Conservation (phyloP, 345 rosid genomes). For the Gossypium turneri region DNA sequence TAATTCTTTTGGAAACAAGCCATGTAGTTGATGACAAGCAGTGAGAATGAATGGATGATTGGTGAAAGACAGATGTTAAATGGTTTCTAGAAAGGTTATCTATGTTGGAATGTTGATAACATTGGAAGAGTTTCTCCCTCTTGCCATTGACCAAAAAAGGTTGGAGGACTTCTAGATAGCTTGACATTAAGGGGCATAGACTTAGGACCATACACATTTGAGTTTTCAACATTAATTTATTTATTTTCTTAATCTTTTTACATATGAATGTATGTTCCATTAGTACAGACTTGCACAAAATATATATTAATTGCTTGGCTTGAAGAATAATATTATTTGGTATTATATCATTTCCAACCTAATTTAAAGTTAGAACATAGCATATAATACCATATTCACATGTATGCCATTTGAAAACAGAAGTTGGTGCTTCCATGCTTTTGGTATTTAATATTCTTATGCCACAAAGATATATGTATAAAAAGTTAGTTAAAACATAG, state of each 20-base stretch:
- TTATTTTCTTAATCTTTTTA: not conserved
- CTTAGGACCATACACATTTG: not conserved
- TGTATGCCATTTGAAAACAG: not conserved
- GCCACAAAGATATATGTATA: no score
- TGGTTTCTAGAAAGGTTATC: not conserved
- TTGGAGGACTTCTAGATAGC: not conserved
- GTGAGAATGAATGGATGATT: no score
- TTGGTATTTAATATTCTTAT: no score
- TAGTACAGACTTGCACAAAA: not conserved
- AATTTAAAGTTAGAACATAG: not conserved
- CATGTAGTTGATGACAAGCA: not conserved
- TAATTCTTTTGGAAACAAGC: not conserved
- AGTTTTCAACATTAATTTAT: not conserved
- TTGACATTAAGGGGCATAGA: not conserved
- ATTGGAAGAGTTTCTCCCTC: not conserved
- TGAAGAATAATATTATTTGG: not conserved
- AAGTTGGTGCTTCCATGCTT: no score
- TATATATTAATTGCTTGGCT: not conserved
- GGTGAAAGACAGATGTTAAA: no score
- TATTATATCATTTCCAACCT: not conserved
- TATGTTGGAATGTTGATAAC: not conserved
- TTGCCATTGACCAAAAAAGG: not conserved
- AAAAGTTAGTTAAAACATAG: no score
- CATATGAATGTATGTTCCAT: not conserved
- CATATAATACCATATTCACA: not conserved